A percentile compares a stretch with the other conserved stretches of the same genome.
phyloP scores from a whole-genome alignment of 139 green algal species.

The Chlamydomonas urium region DNA sequence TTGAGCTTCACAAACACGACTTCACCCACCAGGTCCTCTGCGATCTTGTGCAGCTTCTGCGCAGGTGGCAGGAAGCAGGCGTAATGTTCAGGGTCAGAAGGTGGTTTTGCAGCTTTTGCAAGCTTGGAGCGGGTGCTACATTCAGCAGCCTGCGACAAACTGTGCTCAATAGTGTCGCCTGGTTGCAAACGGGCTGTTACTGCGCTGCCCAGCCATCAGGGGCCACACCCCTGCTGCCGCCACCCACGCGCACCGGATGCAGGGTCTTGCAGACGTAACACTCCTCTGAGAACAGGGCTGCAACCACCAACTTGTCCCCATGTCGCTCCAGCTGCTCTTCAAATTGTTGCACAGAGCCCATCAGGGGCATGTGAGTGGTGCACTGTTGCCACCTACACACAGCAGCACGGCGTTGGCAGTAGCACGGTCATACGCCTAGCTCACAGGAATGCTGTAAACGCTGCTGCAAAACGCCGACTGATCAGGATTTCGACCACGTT shows the following conservation, averaged over 20 bases:
- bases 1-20: slow-evolving; percentile 11
- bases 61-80: background rate
- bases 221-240: background rate
- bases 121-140: background rate
- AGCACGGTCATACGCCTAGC: background rate
- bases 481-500: too few species aligned
- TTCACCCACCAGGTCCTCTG: background rate
- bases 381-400: background rate
- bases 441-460: background rate
- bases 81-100: background rate
- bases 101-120: too few species aligned
- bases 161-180: background rate
- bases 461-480: background rate
- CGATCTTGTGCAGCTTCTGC: slow-evolving; percentile 14
- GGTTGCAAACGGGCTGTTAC: background rate
- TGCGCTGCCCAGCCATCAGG: background rate
- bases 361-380: background rate
- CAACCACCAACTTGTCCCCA: slow-evolving; percentile 1
- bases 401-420: background rate
- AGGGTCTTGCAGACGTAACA: slow-evolving; percentile 13
- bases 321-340: background rate
- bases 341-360: background rate
- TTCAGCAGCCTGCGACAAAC: background rate
- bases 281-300: slow-evolving; percentile 1
- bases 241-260: slow-evolving; percentile 4